phyloP scores from a whole-genome alignment of 2,329 filamentous ascomycete genomes.

The Alternaria metachromatica region DNA sequence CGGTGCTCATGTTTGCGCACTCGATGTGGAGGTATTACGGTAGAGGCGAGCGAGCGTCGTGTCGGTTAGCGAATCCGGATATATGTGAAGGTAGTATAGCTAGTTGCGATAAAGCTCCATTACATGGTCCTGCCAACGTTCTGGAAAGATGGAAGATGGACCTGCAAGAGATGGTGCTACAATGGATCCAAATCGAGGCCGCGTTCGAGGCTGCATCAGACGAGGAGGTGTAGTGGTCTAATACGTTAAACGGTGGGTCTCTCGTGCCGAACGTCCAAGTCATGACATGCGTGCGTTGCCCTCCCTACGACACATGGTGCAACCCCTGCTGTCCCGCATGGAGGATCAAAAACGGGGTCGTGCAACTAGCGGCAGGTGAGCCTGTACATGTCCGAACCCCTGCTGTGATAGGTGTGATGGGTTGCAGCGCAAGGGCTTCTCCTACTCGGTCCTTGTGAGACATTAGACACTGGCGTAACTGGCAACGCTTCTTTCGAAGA shows the following conservation, averaged over 20 bases:
- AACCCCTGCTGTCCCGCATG: conserved; percentile 21
- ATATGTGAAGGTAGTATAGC: neutral
- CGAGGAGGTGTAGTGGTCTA: conserved; percentile 10
- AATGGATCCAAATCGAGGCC: neutral
- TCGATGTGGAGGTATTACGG: neutral
- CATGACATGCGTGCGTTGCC: conserved; percentile 15
- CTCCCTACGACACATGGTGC: conserved; percentile 12
- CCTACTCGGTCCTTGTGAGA: conserved; percentile 8
- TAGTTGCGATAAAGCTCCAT: conserved; percentile 6
- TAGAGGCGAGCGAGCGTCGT: neutral
- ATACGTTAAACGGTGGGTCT: conserved; percentile 13
- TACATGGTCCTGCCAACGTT: conserved; percentile 4
- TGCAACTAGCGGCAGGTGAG: conserved; percentile 18
- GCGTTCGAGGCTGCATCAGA: conserved; percentile 4
- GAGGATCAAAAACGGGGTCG: conserved; percentile 24
- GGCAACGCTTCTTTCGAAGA: neutral
- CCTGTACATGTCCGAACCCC: conserved; percentile 17
- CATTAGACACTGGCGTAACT: conserved; percentile 9
- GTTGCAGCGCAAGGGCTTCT: conserved; percentile 7
- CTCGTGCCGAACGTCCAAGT: conserved; percentile 4
- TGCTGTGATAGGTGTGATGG: conserved; percentile 10
- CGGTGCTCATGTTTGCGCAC: conserved; percentile 4
- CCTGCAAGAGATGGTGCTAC: neutral
- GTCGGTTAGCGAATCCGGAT: neutral
- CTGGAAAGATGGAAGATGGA: neutral